Evolutionary conservation across 495 filamentous ascomycete genomes (phyloP), one percentile per base, ranked within the genome.

Genomic region (Penicillium flavigenum): DNA sequence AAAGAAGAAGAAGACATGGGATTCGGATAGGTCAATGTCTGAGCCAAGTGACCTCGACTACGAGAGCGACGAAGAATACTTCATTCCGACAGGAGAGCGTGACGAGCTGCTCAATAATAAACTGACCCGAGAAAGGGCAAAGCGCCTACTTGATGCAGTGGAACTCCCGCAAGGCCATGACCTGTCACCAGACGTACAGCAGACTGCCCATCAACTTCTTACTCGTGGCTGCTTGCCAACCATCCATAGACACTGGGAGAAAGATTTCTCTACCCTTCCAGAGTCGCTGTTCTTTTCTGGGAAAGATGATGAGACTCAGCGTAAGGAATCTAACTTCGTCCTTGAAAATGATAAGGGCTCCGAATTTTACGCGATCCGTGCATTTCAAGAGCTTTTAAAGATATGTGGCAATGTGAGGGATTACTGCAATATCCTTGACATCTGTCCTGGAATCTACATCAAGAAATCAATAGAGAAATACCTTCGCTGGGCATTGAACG

Each of bases 231-330:
- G 77, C 29, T 84, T 88, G 70, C 79, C 83, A 5, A 63, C 88
- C 2, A 61, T 89, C 24, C 81, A 81, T 2, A 45, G 50, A 4
- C 63, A 71, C 50, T 90, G 85, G 84, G 62, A 73, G 38, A 71
- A 76, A 46, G 87, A 90, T 59, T 90, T 88, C 61, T 61, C 63
- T 1, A 86, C 79, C 1, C 68, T 89, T 32, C 86, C 87, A 0
- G 72, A 79, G 5, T 68, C 70, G 10, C 63, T 90, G 2, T 90
- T 89, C 65, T 70, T 77, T 17, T 43, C 42, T 9, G 55, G 14
- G 2, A 27, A 50, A 1, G 44, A 51, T 16, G 24, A 52, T 2
- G 11, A 58, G 1, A 4, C 14, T 8, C 36, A 27, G 10, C 45
- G 61, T 5, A 60, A 65, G 0, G 68, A 81, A 34, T 62, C 67